phyloP scores from a whole-genome alignment of 495 filamentous ascomycete species.

The Neurospora tetrasperma region DNA sequence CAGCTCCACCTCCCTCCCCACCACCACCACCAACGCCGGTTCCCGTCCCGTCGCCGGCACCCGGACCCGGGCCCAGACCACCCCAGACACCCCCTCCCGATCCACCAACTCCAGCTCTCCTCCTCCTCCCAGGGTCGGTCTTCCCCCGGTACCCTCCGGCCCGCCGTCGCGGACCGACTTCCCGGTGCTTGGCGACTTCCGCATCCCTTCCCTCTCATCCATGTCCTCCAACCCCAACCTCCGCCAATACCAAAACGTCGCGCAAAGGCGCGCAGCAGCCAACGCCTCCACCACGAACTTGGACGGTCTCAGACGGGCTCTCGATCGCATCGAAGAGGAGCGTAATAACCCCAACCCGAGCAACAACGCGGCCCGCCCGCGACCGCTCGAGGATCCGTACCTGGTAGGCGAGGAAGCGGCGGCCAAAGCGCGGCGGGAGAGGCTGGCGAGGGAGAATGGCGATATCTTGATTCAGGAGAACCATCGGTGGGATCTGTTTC shows the following conservation, averaged over 20 bases:
- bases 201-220: slow-evolving; percentile 34
- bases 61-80: slow-evolving; percentile 1
- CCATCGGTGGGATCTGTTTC: slow-evolving; percentile 39
- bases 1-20: background rate
- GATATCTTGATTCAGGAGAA: slow-evolving; percentile 37
- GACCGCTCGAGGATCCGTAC: slow-evolving; percentile 43
- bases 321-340: slow-evolving; percentile 27
- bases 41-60: slow-evolving; percentile 1
- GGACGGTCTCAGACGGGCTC: slow-evolving; percentile 17
- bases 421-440: slow-evolving; percentile 29
- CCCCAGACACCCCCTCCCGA: background rate
- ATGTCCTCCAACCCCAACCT: slow-evolving; percentile 34
- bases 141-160: slow-evolving; percentile 18
- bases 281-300: slow-evolving; percentile 9
- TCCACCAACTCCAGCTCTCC: slow-evolving; percentile 20
- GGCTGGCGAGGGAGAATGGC: slow-evolving; percentile 35
- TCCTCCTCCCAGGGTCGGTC: slow-evolving; percentile 27
- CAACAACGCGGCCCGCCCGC: slow-evolving; percentile 5
- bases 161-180: background rate
- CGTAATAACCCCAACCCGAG: slow-evolving; percentile 3
- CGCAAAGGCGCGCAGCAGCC: slow-evolving; percentile 33
- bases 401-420: slow-evolving; percentile 44
- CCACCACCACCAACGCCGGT: background rate
- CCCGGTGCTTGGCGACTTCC: slow-evolving; percentile 24
- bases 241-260: slow-evolving; percentile 39